These are phyloP conservation scores for Alternaria triticimaculans DNA, from an alignment of 2,329 filamentous ascomycete genomes.

Conservation along the genomic window DNA sequence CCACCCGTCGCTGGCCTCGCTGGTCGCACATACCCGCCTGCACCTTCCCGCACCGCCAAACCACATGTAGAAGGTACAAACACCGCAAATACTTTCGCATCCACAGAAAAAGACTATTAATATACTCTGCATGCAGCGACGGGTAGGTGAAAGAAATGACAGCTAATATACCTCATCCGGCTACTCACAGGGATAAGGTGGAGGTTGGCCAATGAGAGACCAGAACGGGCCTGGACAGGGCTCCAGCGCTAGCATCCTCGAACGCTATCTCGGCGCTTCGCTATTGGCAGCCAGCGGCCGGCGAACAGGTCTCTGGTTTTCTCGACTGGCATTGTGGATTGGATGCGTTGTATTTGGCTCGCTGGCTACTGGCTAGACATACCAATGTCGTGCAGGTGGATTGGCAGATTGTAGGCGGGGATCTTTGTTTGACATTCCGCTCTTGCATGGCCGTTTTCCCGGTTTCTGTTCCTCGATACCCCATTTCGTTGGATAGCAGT, in stretches of 20 bases:
- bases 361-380: neutral
- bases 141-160: slow-evolving; percentile 8
- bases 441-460: neutral
- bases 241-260: neutral
- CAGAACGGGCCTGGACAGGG: neutral
- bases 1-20: neutral
- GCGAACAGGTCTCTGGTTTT: neutral
- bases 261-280: neutral
- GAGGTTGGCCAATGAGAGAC: neutral
- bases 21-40: neutral
- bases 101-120: neutral
- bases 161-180: slow-evolving; percentile 17
- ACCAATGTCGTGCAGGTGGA: neutral
- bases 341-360: neutral
- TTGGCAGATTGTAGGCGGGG: neutral
- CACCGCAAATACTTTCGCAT: neutral
- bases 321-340: neutral
- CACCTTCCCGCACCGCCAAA: neutral
- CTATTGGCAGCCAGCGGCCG: neutral
- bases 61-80: slow-evolving; percentile 3
- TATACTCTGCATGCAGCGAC: neutral
- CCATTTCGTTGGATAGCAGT: neutral
- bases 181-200: neutral
- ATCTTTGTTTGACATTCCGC: neutral
- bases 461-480: neutral